Evolutionary conservation across 352 stramenopile species (phyloP), one percentile per base, ranked within the genome.

Genomic region (Phytophthora macrochlamydospora): DNA sequence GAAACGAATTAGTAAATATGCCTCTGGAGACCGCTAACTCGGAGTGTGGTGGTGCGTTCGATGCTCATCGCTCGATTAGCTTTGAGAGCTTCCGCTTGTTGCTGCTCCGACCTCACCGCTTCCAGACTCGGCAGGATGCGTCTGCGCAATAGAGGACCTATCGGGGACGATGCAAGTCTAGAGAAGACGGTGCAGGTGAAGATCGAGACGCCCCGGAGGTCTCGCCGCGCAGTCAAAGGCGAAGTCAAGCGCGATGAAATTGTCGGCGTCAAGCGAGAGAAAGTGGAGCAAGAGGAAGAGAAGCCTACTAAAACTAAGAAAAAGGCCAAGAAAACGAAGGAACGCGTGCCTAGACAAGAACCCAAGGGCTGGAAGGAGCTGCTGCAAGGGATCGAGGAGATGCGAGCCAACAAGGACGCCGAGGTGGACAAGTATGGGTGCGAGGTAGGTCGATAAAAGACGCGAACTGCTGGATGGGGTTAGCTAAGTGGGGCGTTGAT

Each of bases 341-440:
- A 76, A 32, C 62, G 61, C 51, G 53, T 57, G 37, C 56, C 50
- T 44, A 49, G 70, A 32, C 42, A 54, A 8, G 63, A 85, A 43
- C 87, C 84, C 14, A 54, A 55, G 35, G 50, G 74, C 11, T 94
- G 87, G 87, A 70, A 89, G 32, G 67, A 82, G 30, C 72, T 93
- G 48, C 63, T 90, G 32, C 51, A 53, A 1, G 80, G 82, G 2
- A 94, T 94, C 52, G 63, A 89, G 42, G 65, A 79, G 51, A 94
- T 94, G 85, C 83, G 87, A 7, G 78, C 75, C 14, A 78, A 62
- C 12, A 75, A 85, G 30, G 73, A 82, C 38, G 84, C 87, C 0
- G 83, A 91, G n/a, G 87, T 94, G 51, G 87, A 94, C 44, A 78
- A 77, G 33, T 77, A 85, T 53, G 84, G 86, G 38, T 82, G 83